Evolutionary conservation across 2,329 filamentous ascomycete genomes (phyloP), one percentile per base, ranked within the genome.

Genomic region (Colletotrichum chrysophilum): DNA sequence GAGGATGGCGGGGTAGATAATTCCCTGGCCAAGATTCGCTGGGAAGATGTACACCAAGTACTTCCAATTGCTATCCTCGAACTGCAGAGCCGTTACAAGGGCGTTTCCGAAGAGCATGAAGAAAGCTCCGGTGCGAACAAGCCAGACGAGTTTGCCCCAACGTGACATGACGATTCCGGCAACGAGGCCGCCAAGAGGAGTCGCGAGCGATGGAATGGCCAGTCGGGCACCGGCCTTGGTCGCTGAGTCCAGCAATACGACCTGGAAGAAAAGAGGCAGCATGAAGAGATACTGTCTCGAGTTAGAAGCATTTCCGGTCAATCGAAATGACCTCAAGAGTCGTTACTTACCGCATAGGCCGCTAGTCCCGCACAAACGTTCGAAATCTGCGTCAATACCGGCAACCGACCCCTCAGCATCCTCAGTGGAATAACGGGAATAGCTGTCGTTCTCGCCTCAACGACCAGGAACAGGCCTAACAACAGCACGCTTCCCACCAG

Each of bases 221-320:
- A 95, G 89, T 2, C 93, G 89, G 7, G 91, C 88, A 1, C 93
- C 93, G 1, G 93, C 93, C 16, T 88, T 87, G 0, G 92, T 92
- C 0, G 93, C 90, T 0, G 91, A 91, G 75, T 94, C 92, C 3
- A 91, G 83, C 4, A 93, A 87, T 8, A 94, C 91, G 0, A 91
- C 91, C 78, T 94, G 92, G 80, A 94, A 95, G 84, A 93, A 94
- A 7, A 95, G 85, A 0, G 93, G 93, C 1, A 93, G 88, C 79
- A 93, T 93, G 84, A 95, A 94, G 18, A 94, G 85, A 77, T 94
- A 91, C 87, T 90, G 28, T 6, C 28, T 7, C n/a, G 12, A 6
- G 34, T 32, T n/a, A n/a, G 30, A 16, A 28, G 3, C 30, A 7
- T 34, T 34, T 7, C 18, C 0, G 12, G 18, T 5, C 0, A 14